Percentiles rank a stretch among this genome's conserved stretches.
Evolutionary conservation across 345 rosid species (phyloP).

Genomic region (Populus deltoides): DNA sequence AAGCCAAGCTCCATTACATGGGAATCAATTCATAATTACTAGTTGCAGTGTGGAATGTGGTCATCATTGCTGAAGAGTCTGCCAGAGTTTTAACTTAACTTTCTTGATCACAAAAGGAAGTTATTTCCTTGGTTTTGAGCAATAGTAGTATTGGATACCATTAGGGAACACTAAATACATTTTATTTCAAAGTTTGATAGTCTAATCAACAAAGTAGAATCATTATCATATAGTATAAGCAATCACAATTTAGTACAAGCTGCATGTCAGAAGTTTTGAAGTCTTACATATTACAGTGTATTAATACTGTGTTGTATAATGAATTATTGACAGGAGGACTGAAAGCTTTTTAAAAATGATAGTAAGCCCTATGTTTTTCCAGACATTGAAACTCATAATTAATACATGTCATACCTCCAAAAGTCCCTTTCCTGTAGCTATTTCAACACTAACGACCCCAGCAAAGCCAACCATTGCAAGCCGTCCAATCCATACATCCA

Average conservation of each 20-base stretch:
- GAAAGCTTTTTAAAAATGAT: background rate
- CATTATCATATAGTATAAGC: background rate
- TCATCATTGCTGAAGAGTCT: background rate
- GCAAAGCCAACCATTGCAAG: constrained; percentile 91
- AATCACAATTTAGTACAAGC: background rate
- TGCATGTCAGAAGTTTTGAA: background rate
- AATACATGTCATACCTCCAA: constrained; percentile 54
- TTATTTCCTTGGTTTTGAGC: too few species aligned
- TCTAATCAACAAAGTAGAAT: background rate
- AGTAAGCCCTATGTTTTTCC: background rate
- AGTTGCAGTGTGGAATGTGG: too few species aligned
- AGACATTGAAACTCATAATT: background rate
- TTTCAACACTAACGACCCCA: constrained; percentile 63
- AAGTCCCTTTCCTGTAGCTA: constrained; percentile 83
- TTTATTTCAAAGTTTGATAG: background rate
- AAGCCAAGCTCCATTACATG: too few species aligned
- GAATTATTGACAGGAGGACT: background rate
- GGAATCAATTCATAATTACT: too few species aligned
- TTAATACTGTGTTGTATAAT: background rate
- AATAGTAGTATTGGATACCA: background rate
- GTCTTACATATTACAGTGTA: background rate
- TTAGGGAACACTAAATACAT: background rate
- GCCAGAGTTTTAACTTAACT: background rate
- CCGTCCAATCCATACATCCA: constrained; percentile 92
- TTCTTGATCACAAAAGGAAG: background rate